These are phyloP conservation scores for Pachysolen tannophilus DNA, from an alignment of 805 yeast species.

Conservation along the genomic window DNA sequence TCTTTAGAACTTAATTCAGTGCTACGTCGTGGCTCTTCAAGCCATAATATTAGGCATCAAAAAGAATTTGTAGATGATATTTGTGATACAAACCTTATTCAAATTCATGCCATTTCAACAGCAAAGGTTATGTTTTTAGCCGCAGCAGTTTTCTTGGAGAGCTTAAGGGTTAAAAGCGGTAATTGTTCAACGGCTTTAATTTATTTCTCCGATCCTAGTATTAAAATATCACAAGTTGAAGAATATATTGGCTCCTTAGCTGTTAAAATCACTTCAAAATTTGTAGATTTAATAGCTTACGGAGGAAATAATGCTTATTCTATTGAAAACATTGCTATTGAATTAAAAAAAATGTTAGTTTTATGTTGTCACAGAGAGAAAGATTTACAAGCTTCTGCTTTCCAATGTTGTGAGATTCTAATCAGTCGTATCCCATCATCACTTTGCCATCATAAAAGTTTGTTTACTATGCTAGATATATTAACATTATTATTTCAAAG, in stretches of 20 bases:
- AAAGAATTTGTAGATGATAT: constrained; percentile 46
- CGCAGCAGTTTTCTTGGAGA: constrained; percentile 72
- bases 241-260: constrained; percentile 62
- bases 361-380: constrained; percentile 72
- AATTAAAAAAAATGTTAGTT: constrained; percentile 59
- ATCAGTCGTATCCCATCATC: constrained; percentile 66
- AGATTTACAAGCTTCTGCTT: constrained; percentile 71
- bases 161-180: constrained; percentile 70
- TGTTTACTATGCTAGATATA: constrained; percentile 76
- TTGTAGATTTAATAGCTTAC: constrained; percentile 38
- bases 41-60: constrained; percentile 70
- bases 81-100: constrained; percentile 43
- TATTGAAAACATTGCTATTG: constrained; percentile 53
- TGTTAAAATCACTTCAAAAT: constrained; percentile 48
- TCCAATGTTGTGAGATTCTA: constrained; percentile 65
- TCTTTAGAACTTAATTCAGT: constrained; percentile 89
- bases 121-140: constrained; percentile 84
- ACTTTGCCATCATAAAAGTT: constrained; percentile 63
- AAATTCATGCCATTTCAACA: constrained; percentile 48
- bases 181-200: constrained; percentile 68
- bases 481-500: constrained; percentile 72
- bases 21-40: constrained; percentile 81
- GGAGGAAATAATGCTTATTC: constrained; percentile 51
- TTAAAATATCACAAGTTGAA: constrained; percentile 58
- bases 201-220: constrained; percentile 83